phyloP scores from a whole-genome alignment of 2,329 filamentous ascomycete genomes.

The Cercospora canescens region DNA sequence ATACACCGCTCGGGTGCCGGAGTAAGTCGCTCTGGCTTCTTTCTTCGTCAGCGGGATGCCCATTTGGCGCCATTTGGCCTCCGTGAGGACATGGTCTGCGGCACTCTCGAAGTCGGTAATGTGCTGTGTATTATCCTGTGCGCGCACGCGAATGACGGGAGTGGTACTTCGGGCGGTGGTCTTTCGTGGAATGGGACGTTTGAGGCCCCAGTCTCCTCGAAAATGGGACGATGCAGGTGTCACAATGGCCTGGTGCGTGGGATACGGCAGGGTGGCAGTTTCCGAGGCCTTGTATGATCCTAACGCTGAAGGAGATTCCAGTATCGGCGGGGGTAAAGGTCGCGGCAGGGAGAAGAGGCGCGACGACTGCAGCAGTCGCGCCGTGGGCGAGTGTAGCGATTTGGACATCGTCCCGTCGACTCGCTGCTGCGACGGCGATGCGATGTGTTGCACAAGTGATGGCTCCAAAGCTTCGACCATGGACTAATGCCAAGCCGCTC shows the following conservation, averaged over 20 bases:
- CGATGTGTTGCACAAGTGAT: neutral
- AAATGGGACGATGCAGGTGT: slow-evolving; percentile 71
- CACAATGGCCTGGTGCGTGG: slow-evolving; percentile 80
- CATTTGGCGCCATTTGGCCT: slow-evolving; percentile 85
- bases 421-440: neutral
- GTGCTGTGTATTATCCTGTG: slow-evolving; percentile 82
- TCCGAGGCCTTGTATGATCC: slow-evolving; percentile 58
- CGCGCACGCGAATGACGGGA: slow-evolving; percentile 74
- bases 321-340: slow-evolving; percentile 64
- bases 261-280: slow-evolving; percentile 72
- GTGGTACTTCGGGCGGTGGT: slow-evolving; percentile 67
- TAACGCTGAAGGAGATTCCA: slow-evolving; percentile 47
- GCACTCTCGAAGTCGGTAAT: slow-evolving; percentile 87
- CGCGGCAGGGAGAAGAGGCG: slow-evolving; percentile 86
- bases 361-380: slow-evolving; percentile 76
- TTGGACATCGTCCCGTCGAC: slow-evolving; percentile 35
- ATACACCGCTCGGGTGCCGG: slow-evolving; percentile 9
- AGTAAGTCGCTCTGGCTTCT: slow-evolving; percentile 25
- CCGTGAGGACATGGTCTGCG: slow-evolving; percentile 75
- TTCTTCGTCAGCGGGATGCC: slow-evolving; percentile 66
- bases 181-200: slow-evolving; percentile 76
- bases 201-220: slow-evolving; percentile 90
- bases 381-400: slow-evolving; percentile 56
- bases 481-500: neutral
- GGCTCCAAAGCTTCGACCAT: neutral